phyloP scores from a whole-genome alignment of 2,329 filamentous ascomycete species.

The Phialophora macrospora region DNA sequence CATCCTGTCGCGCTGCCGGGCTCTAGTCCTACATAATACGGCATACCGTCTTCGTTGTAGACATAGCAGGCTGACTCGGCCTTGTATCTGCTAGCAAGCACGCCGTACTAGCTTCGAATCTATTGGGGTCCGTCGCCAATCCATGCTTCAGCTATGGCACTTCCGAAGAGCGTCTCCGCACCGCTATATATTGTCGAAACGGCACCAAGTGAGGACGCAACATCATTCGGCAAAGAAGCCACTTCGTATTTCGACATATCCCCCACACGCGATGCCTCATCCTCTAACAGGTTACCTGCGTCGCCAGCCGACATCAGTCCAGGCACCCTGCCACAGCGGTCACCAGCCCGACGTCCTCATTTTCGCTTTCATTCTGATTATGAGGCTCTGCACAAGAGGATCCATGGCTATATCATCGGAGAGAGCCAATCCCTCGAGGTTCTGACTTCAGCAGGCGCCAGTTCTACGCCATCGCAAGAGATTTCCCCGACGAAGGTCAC shows the following conservation, averaged over 20 bases:
- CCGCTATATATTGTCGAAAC: neutral
- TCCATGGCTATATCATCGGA: slow-evolving; percentile 21
- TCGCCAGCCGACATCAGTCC: slow-evolving; percentile 17
- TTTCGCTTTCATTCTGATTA: slow-evolving; percentile 25
- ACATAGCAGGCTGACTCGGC: neutral
- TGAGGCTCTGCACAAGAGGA: slow-evolving; percentile 16
- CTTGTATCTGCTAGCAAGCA: slow-evolving; percentile 3
- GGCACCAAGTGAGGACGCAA: neutral
- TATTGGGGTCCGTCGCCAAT: neutral
- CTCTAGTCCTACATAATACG: neutral
- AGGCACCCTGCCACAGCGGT: slow-evolving; percentile 6
- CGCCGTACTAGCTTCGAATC: neutral
- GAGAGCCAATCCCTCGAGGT: slow-evolving; percentile 2
- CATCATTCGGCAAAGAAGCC: slow-evolving; percentile 18
- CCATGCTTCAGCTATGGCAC: neutral
- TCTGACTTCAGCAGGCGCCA: neutral
- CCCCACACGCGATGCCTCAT: slow-evolving; percentile 5
- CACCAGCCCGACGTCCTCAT: neutral
- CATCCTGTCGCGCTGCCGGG: neutral
- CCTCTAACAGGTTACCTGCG: neutral
- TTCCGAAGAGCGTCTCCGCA: neutral
- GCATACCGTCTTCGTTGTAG: slow-evolving; percentile 2
- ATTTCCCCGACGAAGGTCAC: neutral
- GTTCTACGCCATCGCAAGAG: neutral
- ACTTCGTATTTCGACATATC: slow-evolving; percentile 33